These are phyloP conservation scores for Lentithecium fluviatile DNA, from an alignment of 495 filamentous ascomycete species.

Conservation along the genomic window DNA sequence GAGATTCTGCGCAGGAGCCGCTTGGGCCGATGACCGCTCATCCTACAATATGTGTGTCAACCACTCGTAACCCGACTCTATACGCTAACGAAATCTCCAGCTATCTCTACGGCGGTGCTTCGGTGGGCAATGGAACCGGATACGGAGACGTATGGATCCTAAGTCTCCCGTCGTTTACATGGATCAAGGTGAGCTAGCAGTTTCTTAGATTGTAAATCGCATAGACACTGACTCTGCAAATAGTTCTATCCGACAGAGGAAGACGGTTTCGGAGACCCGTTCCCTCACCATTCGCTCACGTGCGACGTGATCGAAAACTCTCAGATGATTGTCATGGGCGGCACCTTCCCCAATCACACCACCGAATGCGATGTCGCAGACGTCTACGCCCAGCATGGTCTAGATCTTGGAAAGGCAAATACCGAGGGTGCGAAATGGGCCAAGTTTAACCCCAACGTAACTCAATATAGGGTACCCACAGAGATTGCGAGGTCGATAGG, in stretches of 20 bases:
- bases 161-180: constrained; percentile 52
- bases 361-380: constrained; percentile 35
- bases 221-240: neutral
- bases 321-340: constrained; percentile 50
- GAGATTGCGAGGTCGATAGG: constrained; percentile 45
- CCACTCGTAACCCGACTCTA: neutral
- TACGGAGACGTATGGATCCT: constrained; percentile 59
- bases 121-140: constrained; percentile 43
- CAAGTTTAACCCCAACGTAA: constrained; percentile 40
- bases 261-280: constrained; percentile 32
- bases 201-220: constrained; percentile 5
- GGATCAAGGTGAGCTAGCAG: constrained; percentile 49
- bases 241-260: neutral
- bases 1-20: constrained; percentile 54
- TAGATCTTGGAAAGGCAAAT: constrained; percentile 45
- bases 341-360: constrained; percentile 39
- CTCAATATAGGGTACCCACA: constrained; percentile 44
- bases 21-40: constrained; percentile 52
- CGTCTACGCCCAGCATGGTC: constrained; percentile 44
- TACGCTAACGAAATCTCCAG: constrained; percentile 33
- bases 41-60: constrained; percentile 53
- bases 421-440: constrained; percentile 42
- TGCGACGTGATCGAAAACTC: constrained; percentile 51
- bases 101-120: constrained; percentile 54
- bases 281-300: constrained; percentile 49